Evolutionary conservation across 208 protist genomes (phyloP).

Genomic region (Crithidia acanthocephali): DNA sequence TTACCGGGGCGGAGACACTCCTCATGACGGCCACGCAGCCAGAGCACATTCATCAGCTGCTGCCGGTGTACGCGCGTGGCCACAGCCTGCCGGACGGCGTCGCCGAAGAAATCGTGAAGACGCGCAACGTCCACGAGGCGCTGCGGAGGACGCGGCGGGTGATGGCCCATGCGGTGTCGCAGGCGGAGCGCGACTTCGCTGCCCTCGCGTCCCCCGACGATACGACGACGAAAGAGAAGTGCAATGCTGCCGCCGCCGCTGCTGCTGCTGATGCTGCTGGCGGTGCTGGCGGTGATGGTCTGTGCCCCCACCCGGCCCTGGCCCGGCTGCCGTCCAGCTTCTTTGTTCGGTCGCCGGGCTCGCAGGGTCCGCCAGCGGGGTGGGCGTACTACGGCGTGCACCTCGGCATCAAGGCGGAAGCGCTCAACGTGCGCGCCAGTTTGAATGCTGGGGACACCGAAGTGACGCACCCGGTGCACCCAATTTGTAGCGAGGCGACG

Average conservation of each 20-base stretch:
- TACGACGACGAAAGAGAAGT: background rate
- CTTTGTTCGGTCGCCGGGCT: constrained; percentile 51
- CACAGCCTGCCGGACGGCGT: constrained; percentile 50
- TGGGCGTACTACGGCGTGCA: constrained; percentile 73
- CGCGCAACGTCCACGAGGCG: constrained; percentile 62
- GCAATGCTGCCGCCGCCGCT: too few relatives aligned
- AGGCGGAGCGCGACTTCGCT: constrained; percentile 20
- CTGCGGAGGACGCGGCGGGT: constrained; percentile 48
- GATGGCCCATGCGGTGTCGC: constrained; percentile 7
- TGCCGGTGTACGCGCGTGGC: constrained; percentile 65
- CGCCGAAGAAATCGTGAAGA: constrained; percentile 52
- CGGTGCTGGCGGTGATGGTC: constrained; percentile 1
- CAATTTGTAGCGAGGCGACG: background rate
- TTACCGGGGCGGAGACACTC: constrained; percentile 64
- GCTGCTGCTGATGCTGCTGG: constrained; percentile 10
- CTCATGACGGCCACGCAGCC: constrained; percentile 55
- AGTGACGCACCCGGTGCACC: constrained; percentile 11
- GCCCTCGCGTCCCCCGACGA: background rate
- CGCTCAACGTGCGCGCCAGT: constrained; percentile 63
- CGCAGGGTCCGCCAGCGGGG: constrained; percentile 54
- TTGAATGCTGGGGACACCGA: constrained; percentile 29
- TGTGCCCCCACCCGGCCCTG: constrained; percentile 49
- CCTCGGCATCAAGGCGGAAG: constrained; percentile 62
- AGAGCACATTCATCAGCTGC: constrained; percentile 58
- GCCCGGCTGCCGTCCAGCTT: constrained; percentile 64